Conservation (phyloP, 1,139 yeast genomes). For the Yamadazyma mexicana region DNA sequence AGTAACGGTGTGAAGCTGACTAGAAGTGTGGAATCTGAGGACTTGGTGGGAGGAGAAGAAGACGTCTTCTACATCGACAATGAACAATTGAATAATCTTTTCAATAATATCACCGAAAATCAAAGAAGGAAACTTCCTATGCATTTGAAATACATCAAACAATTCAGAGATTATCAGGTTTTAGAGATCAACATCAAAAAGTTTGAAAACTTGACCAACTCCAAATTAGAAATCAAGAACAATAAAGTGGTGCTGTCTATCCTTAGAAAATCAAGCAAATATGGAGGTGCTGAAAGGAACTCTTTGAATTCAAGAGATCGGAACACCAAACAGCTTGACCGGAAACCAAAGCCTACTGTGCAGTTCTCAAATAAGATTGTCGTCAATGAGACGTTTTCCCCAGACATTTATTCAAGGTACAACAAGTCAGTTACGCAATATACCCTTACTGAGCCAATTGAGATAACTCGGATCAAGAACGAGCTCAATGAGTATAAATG, state of each 20-base stretch:
- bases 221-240: slow-evolving; percentile 6
- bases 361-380: slow-evolving; percentile 44
- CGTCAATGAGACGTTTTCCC: slow-evolving; percentile 49
- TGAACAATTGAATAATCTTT: slow-evolving; percentile 30
- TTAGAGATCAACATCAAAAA: slow-evolving; percentile 34
- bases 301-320: slow-evolving; percentile 24
- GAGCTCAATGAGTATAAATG: slow-evolving; percentile 54
- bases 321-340: slow-evolving; percentile 16
- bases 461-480: slow-evolving; percentile 47
- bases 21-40: slow-evolving; percentile 8
- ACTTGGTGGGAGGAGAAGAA: slow-evolving; percentile 15
- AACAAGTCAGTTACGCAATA: slow-evolving; percentile 55
- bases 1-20: background rate
- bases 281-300: slow-evolving; percentile 1
- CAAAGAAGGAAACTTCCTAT: slow-evolving; percentile 35
- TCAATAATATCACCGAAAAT: slow-evolving; percentile 26
- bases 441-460: slow-evolving; percentile 45
- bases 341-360: slow-evolving; percentile 25
- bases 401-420: slow-evolving; percentile 49
- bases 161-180: slow-evolving; percentile 37
- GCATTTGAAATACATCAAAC: slow-evolving; percentile 40
- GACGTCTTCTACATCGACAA: slow-evolving; percentile 23
- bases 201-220: slow-evolving; percentile 27
- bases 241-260: slow-evolving; percentile 9
- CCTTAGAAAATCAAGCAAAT: slow-evolving; percentile 7